Evolutionary conservation across 1,284 basidiomycete genomes (phyloP), one percentile per base, ranked within the genome.

Genomic region (Apiotrichum sp.): DNA sequence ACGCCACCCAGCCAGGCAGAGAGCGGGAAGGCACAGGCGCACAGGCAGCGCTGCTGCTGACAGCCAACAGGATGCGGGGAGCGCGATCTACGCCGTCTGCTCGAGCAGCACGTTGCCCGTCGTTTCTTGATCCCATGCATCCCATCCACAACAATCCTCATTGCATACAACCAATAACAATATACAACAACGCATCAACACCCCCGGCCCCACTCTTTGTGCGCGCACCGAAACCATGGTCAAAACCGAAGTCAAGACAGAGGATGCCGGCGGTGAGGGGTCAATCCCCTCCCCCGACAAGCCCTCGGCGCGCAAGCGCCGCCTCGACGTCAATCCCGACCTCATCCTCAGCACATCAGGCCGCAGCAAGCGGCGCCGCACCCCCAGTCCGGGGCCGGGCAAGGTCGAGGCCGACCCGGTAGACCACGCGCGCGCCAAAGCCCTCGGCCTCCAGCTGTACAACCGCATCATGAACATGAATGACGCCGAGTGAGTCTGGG

Each of bases 341-440:
- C 50, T 63, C 45, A 63, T 61, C 49, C 49, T 61, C 44, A 51
- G 36, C 43, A 48, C 50, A 29, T 59, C 60, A 35, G 62, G 62
- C 11, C 49, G 62, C 10, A 58, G 53, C 50, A 58, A 58, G 46
- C 56, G 62, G 4, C 57, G 62, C 33, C 59, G 62, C 16, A 57
- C 62, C 3, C 56, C 57, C 0, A 50, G 46, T 4, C 58, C 58
- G 32, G 45, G 31, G 8, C 52, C 51, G 3, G 45, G 44, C 29
- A 55, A 57, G 35, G 38, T 48, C 3, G 44, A 48, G 5, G 41
- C 33, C 4, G 68, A 73, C 61, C 66, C 69, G 13, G 71, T 68
- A 48, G 70, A 74, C 44, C 56, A 62, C 13, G 65, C 58, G 44
- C 61, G 66, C 47, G 72, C 69, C 22, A 65, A 64, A 52, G 45